These are phyloP conservation scores for Dactylis glomerata DNA, from an alignment of 176 grass and related monocot genomes.

Conservation along the genomic window DNA sequence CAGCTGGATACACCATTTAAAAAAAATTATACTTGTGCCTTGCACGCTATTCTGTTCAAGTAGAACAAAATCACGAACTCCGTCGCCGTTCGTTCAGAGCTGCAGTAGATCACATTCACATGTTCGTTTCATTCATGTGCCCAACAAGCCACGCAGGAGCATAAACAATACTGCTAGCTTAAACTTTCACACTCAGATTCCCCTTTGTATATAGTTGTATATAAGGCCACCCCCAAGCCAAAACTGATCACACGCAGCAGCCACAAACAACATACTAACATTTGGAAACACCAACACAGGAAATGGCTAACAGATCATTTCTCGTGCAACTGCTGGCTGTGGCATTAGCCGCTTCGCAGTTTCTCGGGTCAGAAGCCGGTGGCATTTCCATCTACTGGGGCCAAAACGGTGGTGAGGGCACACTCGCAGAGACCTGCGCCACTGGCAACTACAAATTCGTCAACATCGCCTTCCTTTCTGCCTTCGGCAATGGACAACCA, in stretches of 20 bases:
- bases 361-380: background rate
- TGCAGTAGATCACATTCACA: background rate
- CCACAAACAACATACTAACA: background rate
- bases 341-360: background rate
- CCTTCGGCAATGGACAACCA: constrained; percentile 52
- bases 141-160: background rate
- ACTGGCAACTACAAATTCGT: constrained; percentile 38
- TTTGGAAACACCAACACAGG: background rate
- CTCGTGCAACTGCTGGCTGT: constrained; percentile 10
- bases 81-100: background rate
- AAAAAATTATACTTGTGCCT: background rate
- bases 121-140: too few species aligned
- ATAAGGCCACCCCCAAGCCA: background rate
- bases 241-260: background rate
- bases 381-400: constrained; percentile 46
- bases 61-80: background rate
- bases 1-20: too few species aligned
- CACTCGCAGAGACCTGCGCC: constrained; percentile 27
- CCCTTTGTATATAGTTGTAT: constrained; percentile 14
- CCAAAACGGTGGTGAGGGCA: constrained; percentile 41
- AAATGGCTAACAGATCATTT: constrained; percentile 6
- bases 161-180: background rate
- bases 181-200: background rate
- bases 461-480: constrained; percentile 43
- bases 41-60: background rate